phyloP scores from a whole-genome alignment of 352 stramenopile species.

The Phytophthora fragariae region DNA sequence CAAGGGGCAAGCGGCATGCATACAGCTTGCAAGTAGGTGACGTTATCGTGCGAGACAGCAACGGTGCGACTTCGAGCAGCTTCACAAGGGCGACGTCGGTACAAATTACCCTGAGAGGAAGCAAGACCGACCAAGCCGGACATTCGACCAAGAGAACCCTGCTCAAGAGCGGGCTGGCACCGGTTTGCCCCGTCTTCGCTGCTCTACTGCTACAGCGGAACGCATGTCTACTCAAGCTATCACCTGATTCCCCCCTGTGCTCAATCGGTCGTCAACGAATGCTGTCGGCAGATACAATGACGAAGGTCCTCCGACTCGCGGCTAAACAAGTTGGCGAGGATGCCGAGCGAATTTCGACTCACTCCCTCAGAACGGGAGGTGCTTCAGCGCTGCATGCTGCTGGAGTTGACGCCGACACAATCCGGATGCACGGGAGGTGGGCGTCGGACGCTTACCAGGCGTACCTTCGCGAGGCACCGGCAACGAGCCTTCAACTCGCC shows the following conservation, averaged over 20 bases:
- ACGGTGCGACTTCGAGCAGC: background rate
- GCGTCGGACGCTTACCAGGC: conserved; percentile 9
- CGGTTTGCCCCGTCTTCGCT: background rate
- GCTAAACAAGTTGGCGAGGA: background rate
- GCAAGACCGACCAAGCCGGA: background rate
- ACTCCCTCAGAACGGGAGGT: conserved; percentile 8
- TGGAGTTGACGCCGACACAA: conserved; percentile 2
- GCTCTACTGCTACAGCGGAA: background rate
- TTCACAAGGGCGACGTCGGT: background rate
- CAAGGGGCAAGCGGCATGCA: background rate
- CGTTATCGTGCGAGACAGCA: background rate
- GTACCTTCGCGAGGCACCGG: background rate
- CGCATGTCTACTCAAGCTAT: background rate
- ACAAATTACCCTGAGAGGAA: background rate
- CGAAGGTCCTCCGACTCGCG: background rate
- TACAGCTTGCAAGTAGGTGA: background rate
- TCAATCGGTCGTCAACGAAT: background rate
- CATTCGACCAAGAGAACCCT: background rate
- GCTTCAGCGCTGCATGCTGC: conserved; percentile 7
- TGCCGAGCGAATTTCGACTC: background rate
- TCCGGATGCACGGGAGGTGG: conserved; percentile 10
- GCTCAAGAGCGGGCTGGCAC: background rate
- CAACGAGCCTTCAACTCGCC: too few species aligned
- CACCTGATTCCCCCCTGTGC: background rate
- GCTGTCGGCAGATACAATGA: background rate